Conservation (phyloP, 2,329 filamentous ascomycete genomes). For the Beauveria caledonica region DNA sequence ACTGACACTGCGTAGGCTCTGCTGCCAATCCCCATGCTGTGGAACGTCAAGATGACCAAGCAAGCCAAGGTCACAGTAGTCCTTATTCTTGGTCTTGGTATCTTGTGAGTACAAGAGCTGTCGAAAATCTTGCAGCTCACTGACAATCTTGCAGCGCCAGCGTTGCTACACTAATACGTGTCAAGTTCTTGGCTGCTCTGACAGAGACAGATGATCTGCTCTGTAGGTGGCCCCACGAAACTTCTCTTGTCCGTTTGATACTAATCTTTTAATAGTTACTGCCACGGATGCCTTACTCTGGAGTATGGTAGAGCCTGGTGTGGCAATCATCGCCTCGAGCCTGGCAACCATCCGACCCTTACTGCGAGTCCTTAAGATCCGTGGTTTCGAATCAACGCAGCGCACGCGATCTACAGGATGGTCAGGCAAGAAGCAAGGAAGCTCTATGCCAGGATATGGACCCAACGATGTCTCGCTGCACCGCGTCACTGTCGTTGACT, state of each 20-base stretch:
- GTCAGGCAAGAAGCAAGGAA: constrained; percentile 21
- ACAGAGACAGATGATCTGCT: constrained; percentile 38
- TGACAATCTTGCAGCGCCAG: constrained; percentile 33
- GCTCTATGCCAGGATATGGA: constrained; percentile 26
- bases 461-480: constrained; percentile 30
- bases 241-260: neutral
- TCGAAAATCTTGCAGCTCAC: neutral
- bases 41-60: constrained; percentile 44
- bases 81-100: constrained; percentile 39
- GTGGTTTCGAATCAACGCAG: constrained; percentile 37
- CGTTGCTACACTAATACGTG: constrained; percentile 43
- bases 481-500: constrained; percentile 18
- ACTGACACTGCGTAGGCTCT: constrained; percentile 30
- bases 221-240: constrained; percentile 29
- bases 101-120: constrained; percentile 32
- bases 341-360: constrained; percentile 47
- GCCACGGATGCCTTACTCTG: constrained; percentile 47
- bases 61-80: constrained; percentile 46
- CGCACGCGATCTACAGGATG: constrained; percentile 24
- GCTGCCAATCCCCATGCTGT: constrained; percentile 45
- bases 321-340: constrained; percentile 46
- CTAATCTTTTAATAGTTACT: constrained; percentile 28
- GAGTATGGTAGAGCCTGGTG: constrained; percentile 48
- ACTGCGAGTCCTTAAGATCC: constrained; percentile 38
- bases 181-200: constrained; percentile 40